These are phyloP conservation scores for Claviceps paspali DNA, from an alignment of 2,329 filamentous ascomycete genomes.

Conservation along the genomic window DNA sequence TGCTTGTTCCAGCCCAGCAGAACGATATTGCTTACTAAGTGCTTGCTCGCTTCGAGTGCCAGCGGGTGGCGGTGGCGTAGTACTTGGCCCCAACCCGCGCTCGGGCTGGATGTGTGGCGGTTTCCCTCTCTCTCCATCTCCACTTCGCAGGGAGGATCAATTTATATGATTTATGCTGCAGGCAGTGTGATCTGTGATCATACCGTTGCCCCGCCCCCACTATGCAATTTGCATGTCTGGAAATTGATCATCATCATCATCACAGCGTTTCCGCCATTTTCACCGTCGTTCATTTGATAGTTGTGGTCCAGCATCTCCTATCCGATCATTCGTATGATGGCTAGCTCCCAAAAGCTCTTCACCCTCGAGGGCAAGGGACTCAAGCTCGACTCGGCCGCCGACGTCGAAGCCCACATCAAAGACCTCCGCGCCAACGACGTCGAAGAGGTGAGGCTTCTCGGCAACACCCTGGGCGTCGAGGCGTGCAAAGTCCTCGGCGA, in stretches of 20 bases:
- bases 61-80: background rate
- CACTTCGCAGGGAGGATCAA: too few species aligned
- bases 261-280: background rate
- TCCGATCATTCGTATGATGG: slow-evolving; percentile 12
- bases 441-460: slow-evolving; percentile 73
- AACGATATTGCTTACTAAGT: slow-evolving; percentile 9
- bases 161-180: too few species aligned
- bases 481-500: slow-evolving; percentile 76
- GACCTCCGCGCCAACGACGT: slow-evolving; percentile 58
- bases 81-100: too few species aligned
- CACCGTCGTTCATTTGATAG: background rate
- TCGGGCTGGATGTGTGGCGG: background rate
- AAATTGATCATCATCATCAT: background rate
- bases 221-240: slow-evolving; percentile 6
- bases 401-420: slow-evolving; percentile 73
- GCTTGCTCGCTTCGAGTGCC: background rate
- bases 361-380: slow-evolving; percentile 83
- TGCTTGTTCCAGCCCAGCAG: too few species aligned
- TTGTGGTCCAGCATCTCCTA: too few species aligned
- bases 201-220: slow-evolving; percentile 17
- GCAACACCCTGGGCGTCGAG: slow-evolving; percentile 83
- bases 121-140: too few species aligned
- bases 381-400: slow-evolving; percentile 78
- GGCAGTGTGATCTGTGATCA: too few species aligned
- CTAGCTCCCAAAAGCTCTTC: slow-evolving; percentile 48